A percentile compares a stretch with the other conserved stretches of the same genome.
Conservation (phyloP, 2,329 filamentous ascomycete species). For the Calcarisporium arbuscula region DNA sequence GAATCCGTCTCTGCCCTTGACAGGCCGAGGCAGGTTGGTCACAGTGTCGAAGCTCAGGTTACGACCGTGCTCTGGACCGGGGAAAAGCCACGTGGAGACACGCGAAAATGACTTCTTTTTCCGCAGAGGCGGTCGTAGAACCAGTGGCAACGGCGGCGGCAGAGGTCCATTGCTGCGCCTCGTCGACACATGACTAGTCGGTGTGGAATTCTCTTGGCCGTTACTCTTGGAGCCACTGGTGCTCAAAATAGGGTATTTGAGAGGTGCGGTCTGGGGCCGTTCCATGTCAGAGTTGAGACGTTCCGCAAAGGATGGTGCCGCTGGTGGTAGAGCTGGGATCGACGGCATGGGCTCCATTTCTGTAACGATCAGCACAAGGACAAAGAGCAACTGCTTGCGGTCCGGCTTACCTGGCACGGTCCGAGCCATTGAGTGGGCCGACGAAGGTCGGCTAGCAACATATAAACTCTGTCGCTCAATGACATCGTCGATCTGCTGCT, state of each 20-base stretch:
- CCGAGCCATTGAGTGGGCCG: slow-evolving; percentile 33
- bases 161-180: slow-evolving; percentile 22
- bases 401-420: slow-evolving; percentile 24
- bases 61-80: slow-evolving; percentile 28
- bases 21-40: slow-evolving; percentile 48
- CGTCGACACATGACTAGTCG: slow-evolving; percentile 18
- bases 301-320: slow-evolving; percentile 52
- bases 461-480: slow-evolving; percentile 57
- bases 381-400: not conserved
- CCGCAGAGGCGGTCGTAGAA: slow-evolving; percentile 52
- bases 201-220: slow-evolving; percentile 20
- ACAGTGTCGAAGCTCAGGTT: slow-evolving; percentile 42
- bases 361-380: slow-evolving; percentile 14
- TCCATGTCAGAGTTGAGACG: slow-evolving; percentile 42
- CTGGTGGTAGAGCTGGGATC: slow-evolving; percentile 50
- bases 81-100: slow-evolving; percentile 54
- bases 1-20: slow-evolving; percentile 48
- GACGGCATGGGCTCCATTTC: slow-evolving; percentile 47
- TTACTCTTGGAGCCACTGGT: slow-evolving; percentile 20
- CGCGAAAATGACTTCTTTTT: slow-evolving; percentile 63
- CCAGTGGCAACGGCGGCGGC: slow-evolving; percentile 48
- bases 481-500: slow-evolving; percentile 53
- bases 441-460: slow-evolving; percentile 45
- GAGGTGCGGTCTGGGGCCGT: slow-evolving; percentile 26
- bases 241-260: slow-evolving; percentile 16